Percentiles rank a stretch among this genome's conserved stretches.
phyloP scores from a whole-genome alignment of 768 basidiomycete genomes.

The Chiua virens region DNA sequence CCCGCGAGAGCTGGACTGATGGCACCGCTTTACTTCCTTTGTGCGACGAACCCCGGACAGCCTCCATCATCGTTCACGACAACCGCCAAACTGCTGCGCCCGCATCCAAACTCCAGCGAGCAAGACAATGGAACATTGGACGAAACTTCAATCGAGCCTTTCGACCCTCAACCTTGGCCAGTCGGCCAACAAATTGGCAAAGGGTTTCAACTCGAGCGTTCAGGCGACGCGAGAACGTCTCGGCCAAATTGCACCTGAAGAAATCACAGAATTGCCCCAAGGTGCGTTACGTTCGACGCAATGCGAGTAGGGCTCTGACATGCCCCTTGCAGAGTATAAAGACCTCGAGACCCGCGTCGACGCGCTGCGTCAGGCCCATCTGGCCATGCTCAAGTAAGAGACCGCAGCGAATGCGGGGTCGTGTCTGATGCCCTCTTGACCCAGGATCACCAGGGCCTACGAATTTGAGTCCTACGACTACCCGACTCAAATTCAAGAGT shows the following conservation, averaged over 20 bases:
- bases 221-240: slow-evolving; percentile 87
- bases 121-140: slow-evolving; percentile 55
- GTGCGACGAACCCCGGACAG: slow-evolving; percentile 18
- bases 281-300: slow-evolving; percentile 43
- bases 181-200: slow-evolving; percentile 72
- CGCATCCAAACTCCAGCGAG: background rate
- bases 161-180: slow-evolving; percentile 68
- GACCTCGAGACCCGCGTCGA: slow-evolving; percentile 95
- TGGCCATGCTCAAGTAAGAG: slow-evolving; percentile 74
- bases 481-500: slow-evolving; percentile 86
- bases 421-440: background rate
- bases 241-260: slow-evolving; percentile 87
- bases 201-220: slow-evolving; percentile 78
- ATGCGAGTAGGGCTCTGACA: no score
- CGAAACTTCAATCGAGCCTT: slow-evolving; percentile 62
- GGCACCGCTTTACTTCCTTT: slow-evolving; percentile 18
- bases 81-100: no score
- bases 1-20: slow-evolving; percentile 8
- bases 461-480: slow-evolving; percentile 88
- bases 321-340: slow-evolving; percentile 75
- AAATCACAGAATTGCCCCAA: slow-evolving; percentile 92
- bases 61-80: slow-evolving; percentile 1
- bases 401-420: background rate
- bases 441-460: slow-evolving; percentile 84
- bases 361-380: slow-evolving; percentile 78